These are phyloP conservation scores for Globisporangium cystogenes DNA, from an alignment of 352 stramenopile genomes.

Conservation along the genomic window DNA sequence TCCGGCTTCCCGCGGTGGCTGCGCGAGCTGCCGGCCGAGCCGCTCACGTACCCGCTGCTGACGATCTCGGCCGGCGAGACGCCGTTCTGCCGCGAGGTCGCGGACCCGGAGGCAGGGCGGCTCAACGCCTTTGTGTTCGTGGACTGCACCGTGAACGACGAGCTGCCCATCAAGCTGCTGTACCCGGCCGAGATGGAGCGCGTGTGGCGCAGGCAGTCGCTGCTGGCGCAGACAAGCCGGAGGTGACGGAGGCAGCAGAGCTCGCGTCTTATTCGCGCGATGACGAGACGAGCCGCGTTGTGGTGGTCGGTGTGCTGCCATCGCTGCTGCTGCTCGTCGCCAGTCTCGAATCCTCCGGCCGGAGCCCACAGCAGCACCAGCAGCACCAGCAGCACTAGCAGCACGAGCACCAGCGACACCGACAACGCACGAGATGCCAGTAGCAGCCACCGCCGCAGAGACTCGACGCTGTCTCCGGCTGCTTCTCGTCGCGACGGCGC, in stretches of 20 bases:
- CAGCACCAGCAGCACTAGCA: too few relatives aligned
- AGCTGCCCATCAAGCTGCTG: not conserved
- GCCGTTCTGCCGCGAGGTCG: not conserved
- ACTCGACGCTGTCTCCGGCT: not conserved
- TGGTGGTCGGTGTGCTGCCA: too few relatives aligned
- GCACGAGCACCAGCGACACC: too few relatives aligned
- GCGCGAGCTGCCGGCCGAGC: not conserved
- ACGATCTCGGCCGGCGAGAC: conserved; percentile 5
- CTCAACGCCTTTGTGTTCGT: not conserved
- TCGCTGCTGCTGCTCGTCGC: not conserved
- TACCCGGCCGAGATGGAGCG: not conserved
- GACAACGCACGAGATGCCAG: not conserved
- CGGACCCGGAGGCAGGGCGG: not conserved
- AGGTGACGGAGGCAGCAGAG: not conserved
- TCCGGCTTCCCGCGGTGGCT: not conserved
- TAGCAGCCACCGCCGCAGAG: not conserved
- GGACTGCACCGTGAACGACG: not conserved
- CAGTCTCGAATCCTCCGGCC: not conserved
- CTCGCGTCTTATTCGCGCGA: not conserved
- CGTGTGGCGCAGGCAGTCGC: not conserved
- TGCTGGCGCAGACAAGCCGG: not conserved
- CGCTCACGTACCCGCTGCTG: not conserved
- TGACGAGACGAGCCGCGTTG: not conserved
- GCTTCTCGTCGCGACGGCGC: not conserved
- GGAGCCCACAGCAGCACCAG: not conserved